Evolutionary conservation across 1,284 basidiomycete species (phyloP), one percentile per base, ranked within the genome.

Genomic region (Irpex rosettiformis): DNA sequence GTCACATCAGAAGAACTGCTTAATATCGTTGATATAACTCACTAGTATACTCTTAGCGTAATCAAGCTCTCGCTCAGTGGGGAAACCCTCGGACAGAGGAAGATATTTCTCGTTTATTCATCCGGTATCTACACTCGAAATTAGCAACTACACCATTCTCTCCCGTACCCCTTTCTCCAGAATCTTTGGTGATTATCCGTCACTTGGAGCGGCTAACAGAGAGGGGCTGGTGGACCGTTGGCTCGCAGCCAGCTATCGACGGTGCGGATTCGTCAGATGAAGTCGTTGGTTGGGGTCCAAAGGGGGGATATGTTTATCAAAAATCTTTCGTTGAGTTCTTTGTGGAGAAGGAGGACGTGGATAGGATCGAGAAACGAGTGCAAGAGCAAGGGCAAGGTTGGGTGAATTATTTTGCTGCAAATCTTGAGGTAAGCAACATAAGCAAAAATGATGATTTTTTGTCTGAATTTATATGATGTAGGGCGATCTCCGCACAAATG

Each of bases 321-420:
- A 99, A 99, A 74, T 84, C 91, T 3, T 99, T 98, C 70, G 94
- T 98, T 4, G 96, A 99, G 74, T 96, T 98, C 71, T 99, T 99
- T 70, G 90, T 91, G 42, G 79, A 82, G 52, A 68, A 75, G 59
- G 72, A 79, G 18, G 86, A 90, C 62, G 84, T 97, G 22, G 77
- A 86, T 40, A 69, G 66, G 58, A 79, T 98, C 40, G 84, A 88
- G 69, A 69, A 75, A 59, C 82, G 77, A 63, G 81, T 93, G 1
- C 69, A 77, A 43, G 75, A 77, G 58, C 73, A 78, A 13, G 86
- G 85, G 0, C 71, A 79, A 24, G 87, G 86, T 16, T 84, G 80
- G 79, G 82, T 97, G 47, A 89, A 91, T 68, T 94, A 88, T 72
- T 94, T 95, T 72, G 95, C 96, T 0, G 90, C 85, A 10, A 93